Base-by-base conservation (phyloP, 352 stramenopile genomes). In the Phytophthora meadii region DNA sequence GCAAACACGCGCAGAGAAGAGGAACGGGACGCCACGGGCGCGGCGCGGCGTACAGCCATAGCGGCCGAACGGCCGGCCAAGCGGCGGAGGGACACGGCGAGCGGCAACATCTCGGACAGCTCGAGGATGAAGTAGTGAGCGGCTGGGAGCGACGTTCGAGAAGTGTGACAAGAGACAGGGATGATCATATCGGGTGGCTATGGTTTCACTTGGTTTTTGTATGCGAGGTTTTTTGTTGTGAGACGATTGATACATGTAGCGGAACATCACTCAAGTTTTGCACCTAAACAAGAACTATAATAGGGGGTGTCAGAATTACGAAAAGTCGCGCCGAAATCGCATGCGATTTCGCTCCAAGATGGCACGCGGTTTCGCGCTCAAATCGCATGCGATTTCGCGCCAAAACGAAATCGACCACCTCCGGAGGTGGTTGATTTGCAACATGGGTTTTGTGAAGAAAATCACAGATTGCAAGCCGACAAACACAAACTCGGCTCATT, bases 81-180 rank as follows among this genome's bases (percentile, higher is more conserved):
- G 30, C 66, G 70, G 25, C 72, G 72, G 24, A 81, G 65, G 8
- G 72, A 73, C 19, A 67, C 65, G 41, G 56, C 41, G 27, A 81
- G 60, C 40, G 72, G 72, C 27, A 81, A 46, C 72, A 81, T 81
- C 41, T 42, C 14, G 40, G 6, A 50, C 53, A 28, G 53, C 39
- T 28, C 50, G 36, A 61, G 28, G 50, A 72, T 61, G 55, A 61
- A 61, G 42, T 2, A 62, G 41, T 65, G 46, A 64, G 41, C 11
- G 40, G 51, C 39, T 58, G 32, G 9, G 17, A 36, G 25, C 36
- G 54, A 19, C 45, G 44, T 30, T 30, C 50, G 3, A 30, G 32
- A 14, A 22, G 11, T 12, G 28, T 27, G 15, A 3, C 15, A 17
- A 5, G 17, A 17, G 22, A 15, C 30, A 11, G 30, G 2, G 14